Percentiles rank a stretch among this genome's conserved stretches.
Evolutionary conservation across 768 basidiomycete species (phyloP).

Genomic region (Amanita brunnescens): DNA sequence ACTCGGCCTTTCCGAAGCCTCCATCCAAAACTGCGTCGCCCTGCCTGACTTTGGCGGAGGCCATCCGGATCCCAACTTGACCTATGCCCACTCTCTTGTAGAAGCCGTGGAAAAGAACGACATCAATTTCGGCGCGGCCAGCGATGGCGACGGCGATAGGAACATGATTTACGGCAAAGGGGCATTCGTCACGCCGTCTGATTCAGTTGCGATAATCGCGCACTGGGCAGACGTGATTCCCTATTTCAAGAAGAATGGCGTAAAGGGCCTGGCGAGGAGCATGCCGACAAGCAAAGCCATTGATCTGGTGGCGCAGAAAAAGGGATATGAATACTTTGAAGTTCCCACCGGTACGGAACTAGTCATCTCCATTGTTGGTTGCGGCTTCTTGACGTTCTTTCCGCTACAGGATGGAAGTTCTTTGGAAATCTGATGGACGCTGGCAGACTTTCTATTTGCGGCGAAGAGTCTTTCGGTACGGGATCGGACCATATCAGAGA

Average conservation of each 20-base stretch:
- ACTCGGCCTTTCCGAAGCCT: constrained; percentile 70
- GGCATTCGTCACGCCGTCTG: constrained; percentile 96
- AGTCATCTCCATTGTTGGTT: too few relatives aligned
- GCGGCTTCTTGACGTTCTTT: too few relatives aligned
- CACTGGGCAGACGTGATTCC: constrained; percentile 91
- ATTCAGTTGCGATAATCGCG: constrained; percentile 98
- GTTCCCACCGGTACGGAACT: constrained; percentile 98
- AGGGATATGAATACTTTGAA: constrained; percentile 88
- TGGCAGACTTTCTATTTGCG: constrained; percentile 93
- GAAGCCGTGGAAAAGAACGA: constrained; percentile 80
- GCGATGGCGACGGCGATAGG: constrained; percentile 95
- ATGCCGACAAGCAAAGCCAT: constrained; percentile 99
- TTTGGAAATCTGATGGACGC: constrained; percentile 99
- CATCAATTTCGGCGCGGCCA: constrained; percentile 92
- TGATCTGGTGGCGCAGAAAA: constrained; percentile 91
- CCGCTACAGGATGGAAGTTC: constrained; percentile 99
- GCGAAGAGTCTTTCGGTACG: constrained; percentile 98
- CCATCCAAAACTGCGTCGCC: constrained; percentile 86
- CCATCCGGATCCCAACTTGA: constrained; percentile 97
- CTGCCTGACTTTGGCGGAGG: constrained; percentile 95
- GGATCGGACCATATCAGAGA: constrained; percentile 99
- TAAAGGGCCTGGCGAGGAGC: constrained; percentile 92
- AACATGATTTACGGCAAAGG: constrained; percentile 99
- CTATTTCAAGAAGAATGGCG: constrained; percentile 81
- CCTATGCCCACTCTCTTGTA: constrained; percentile 92